These are phyloP conservation scores for Saturnispora kantuleensis DNA, from an alignment of 805 yeast species.

Conservation along the genomic window DNA sequence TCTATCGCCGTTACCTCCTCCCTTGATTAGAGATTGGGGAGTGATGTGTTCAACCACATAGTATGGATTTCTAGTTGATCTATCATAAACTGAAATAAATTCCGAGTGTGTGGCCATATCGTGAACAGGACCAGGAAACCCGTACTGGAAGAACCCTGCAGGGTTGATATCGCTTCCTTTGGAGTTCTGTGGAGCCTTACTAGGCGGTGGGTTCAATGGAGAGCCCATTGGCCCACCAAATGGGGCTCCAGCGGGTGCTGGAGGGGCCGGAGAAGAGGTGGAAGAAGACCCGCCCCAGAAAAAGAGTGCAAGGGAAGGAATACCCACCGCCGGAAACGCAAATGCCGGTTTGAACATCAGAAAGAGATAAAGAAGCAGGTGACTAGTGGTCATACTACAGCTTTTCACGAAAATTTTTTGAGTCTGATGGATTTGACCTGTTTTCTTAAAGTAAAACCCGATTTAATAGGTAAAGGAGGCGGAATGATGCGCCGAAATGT, in stretches of 20 bases:
- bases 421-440: neutral
- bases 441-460: neutral
- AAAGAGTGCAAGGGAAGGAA: conserved; percentile 19
- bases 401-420: neutral
- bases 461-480: too few species aligned
- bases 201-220: conserved; percentile 7
- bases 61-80: conserved; percentile 76
- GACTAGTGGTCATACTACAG: too few species aligned
- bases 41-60: conserved; percentile 85
- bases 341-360: conserved; percentile 13
- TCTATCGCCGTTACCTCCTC: conserved; percentile 53
- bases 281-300: conserved; percentile 23
- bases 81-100: conserved; percentile 77
- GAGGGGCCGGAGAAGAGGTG: conserved; percentile 13
- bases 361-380: neutral
- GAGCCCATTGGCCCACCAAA: conserved; percentile 8
- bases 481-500: neutral
- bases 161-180: conserved; percentile 47
- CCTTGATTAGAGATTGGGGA: conserved; percentile 47
- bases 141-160: conserved; percentile 75
- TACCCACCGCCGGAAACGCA: conserved; percentile 14
- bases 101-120: conserved; percentile 68
- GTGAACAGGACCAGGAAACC: conserved; percentile 92
- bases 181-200: conserved; percentile 9
- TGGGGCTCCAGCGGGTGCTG: conserved; percentile 14